Evolutionary conservation across 2,329 filamentous ascomycete genomes (phyloP), one percentile per base, ranked within the genome.

Genomic region (Epichloe hybrida): DNA sequence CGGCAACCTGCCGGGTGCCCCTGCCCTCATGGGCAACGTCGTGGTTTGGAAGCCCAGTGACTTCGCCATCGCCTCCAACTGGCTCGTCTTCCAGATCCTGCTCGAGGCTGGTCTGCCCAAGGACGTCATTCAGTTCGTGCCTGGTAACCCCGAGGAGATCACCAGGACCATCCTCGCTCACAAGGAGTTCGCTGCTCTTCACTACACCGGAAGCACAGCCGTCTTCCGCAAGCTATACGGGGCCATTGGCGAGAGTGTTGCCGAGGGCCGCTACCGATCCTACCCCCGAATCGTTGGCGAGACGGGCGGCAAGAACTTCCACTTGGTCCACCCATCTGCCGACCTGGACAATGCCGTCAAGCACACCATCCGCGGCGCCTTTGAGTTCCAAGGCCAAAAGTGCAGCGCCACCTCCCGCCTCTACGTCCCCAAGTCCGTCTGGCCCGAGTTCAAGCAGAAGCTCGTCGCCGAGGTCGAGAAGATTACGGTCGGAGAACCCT

Each of bases 1-100:
- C 11, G 91, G 84, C 51, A 96, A 95, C 70, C 75, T 97, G 41
- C 80, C 86, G 15, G 84, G 81, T 46, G 84, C 87, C 1, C 89
- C 91, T 13, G 89, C 88, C 1, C 72, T 96, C 50, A 83, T 96
- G 74, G 90, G 90, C 52, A 97, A 97, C 67, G 91, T 96, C 2
- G 88, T 95, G 4, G 72, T 97, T 45, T 97, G 90, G 90, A 97
- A 97, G 75, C 90, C 90, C n/a, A 93, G 87, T 13, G 88, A 91
- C 58, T 84, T 75, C 15, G 87, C 90, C 38, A 86, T 96, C 55
- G 84, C 85, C n/a, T 89, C 86, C 55, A 95, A 90, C 73, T 94
- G 86, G 81, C 74, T 97, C 51, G 74, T 95, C 43, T 90, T 95
- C 73, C 78, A 90, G 65, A 94, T 96, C 65, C 77, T 97, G 15